A percentile compares a stretch with the other conserved stretches of the same genome.
These are phyloP conservation scores for Lachancea thermotolerans DNA, from an alignment of 805 yeast species.

Conservation along the genomic window DNA sequence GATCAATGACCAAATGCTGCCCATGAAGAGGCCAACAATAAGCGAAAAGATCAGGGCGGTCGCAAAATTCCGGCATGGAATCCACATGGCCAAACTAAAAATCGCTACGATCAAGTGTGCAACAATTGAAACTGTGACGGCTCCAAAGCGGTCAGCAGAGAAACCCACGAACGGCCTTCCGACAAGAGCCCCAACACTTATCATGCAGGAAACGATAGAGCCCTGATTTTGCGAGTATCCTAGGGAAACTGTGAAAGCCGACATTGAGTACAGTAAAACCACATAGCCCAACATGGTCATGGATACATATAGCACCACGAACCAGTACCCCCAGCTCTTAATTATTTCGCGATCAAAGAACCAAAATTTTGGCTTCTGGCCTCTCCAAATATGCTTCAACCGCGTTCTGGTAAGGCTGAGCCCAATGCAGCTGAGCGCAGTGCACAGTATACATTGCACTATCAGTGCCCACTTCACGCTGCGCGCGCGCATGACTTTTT, in stretches of 20 bases:
- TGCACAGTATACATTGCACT: slow-evolving; percentile 32
- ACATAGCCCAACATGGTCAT: slow-evolving; percentile 57
- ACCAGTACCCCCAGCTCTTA: slow-evolving; percentile 37
- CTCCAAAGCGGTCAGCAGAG: slow-evolving; percentile 45
- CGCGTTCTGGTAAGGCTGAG: slow-evolving; percentile 34
- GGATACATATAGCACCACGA: slow-evolving; percentile 36
- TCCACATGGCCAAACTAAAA: slow-evolving; percentile 46
- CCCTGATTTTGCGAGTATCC: slow-evolving; percentile 53
- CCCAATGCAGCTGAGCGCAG: slow-evolving; percentile 28
- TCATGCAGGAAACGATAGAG: slow-evolving; percentile 52
- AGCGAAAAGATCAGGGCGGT: slow-evolving; percentile 48
- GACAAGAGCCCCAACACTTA: slow-evolving; percentile 47
- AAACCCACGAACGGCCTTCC: slow-evolving; percentile 54
- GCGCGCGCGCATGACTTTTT: slow-evolving; percentile 27
- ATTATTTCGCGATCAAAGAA: slow-evolving; percentile 40
- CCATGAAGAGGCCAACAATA: slow-evolving; percentile 52
- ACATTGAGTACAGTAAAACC: slow-evolving; percentile 49
- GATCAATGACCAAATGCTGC: slow-evolving; percentile 50
- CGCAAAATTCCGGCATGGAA: slow-evolving; percentile 51
- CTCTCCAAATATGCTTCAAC: slow-evolving; percentile 10
- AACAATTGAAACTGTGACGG: slow-evolving; percentile 39
- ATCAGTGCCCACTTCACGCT: slow-evolving; percentile 30
- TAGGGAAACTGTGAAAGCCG: slow-evolving; percentile 52
- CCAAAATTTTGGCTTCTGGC: slow-evolving; percentile 25
- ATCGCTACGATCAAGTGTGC: slow-evolving; percentile 36